Base-by-base conservation (phyloP, 2,329 filamentous ascomycete genomes). In the Microthyrium microscopicum region DNA sequence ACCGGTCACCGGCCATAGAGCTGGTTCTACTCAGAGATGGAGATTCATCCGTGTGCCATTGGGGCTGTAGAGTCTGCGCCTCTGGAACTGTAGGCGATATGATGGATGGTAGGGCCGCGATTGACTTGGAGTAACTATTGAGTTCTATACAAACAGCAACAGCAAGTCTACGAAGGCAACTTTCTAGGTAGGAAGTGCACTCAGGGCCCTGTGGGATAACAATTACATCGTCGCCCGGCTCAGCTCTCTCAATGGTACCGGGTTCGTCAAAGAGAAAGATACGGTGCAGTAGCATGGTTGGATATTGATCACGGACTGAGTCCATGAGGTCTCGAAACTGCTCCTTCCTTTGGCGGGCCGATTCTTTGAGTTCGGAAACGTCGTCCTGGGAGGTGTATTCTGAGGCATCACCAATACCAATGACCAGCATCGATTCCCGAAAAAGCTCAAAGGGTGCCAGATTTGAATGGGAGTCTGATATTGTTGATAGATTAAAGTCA, bases 401-500 rank as follows among this genome's bases (percentile, higher is more conserved):
- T 26, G 61, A 57, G 30, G 80, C 83, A 55, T 95, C 87, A 12
- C 82, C 80, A 38, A 95, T 64, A 3, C 82, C 87, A 40, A 98
- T 69, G 18, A 95, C 66, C 33, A 79, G 71, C 34, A 94, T 64
- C 6, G 83, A 78, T 52, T 92, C 82, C 45, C 85, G 71, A 53
- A 82, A 92, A 27, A 87, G 63, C 52, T 98, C 89, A 60, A 94
- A 94, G 1, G 89, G 85, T 24, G 78, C 78, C 26, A 92, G 60
- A 15, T 81, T 69, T 27, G 82, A 62, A 50, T 92, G 82, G 20
- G 81, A 82, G 20, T 74, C 67, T n/a, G 80, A 74, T 17, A 83
- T 78, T 35, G 78, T 64, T 47, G 83, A 77, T 39, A 80, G 83
- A 37, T 79, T 75, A 40, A 94, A 68, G 52, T 93, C 79, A 64